These are phyloP conservation scores for Geotrichum europaeum DNA, from an alignment of 1,139 yeast genomes.

Conservation along the genomic window DNA sequence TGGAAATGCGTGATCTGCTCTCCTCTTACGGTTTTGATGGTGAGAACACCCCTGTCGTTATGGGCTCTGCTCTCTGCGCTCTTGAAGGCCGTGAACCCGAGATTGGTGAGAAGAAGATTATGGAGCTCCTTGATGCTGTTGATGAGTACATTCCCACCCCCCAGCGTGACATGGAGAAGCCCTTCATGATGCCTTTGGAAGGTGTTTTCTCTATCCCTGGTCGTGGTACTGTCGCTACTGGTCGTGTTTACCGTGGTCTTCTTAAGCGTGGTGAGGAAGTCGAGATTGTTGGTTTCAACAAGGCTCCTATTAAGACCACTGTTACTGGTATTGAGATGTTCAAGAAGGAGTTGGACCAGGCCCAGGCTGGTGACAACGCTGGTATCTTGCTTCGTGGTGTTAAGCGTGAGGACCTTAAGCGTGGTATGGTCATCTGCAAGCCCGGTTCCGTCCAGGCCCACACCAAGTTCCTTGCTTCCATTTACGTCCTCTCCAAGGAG, in stretches of 20 bases:
- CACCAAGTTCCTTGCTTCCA: slow-evolving; percentile 88
- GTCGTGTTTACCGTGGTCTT: slow-evolving; percentile 97
- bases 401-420: slow-evolving; percentile 91
- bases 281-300: slow-evolving; percentile 90
- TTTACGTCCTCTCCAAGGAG: slow-evolving; percentile 88
- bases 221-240: slow-evolving; percentile 99
- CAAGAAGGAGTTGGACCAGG: slow-evolving; percentile 95
- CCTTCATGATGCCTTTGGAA: slow-evolving; percentile 96
- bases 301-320: slow-evolving; percentile 82
- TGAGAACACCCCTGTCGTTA: slow-evolving; percentile 93
- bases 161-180: slow-evolving; percentile 88
- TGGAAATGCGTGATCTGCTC: slow-evolving; percentile 99
- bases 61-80: slow-evolving; percentile 99
- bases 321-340: slow-evolving; percentile 99
- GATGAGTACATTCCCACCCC: slow-evolving; percentile 97
- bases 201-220: slow-evolving; percentile 97
- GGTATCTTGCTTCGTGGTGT: slow-evolving; percentile 97
- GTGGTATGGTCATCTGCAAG: slow-evolving; percentile 97
- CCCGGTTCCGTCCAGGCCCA: slow-evolving; percentile 90
- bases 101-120: slow-evolving; percentile 82
- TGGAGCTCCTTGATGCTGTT: slow-evolving; percentile 81
- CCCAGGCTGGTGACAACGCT: slow-evolving; percentile 99
- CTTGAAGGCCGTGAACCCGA: slow-evolving; percentile 83
- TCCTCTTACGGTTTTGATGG: slow-evolving; percentile 93
- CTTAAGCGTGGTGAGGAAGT: slow-evolving; percentile 97